Evolutionary conservation across 768 basidiomycete genomes (phyloP), one percentile per base, ranked within the genome.

Genomic region (Xerocomellus chrysenteron): DNA sequence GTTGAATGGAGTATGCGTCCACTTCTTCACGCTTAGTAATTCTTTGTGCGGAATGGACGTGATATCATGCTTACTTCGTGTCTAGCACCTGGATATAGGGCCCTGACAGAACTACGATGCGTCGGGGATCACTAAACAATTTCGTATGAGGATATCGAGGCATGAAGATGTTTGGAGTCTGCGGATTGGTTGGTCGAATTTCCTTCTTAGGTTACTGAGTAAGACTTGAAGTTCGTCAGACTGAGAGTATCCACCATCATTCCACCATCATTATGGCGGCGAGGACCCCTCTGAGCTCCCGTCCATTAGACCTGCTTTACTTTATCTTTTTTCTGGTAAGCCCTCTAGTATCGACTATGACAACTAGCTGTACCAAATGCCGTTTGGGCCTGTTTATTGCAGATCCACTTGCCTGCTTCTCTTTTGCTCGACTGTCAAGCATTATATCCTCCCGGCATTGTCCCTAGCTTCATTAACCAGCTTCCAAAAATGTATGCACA

Each of bases 391-490:
- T 35, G 5, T 45, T 19, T 24, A 28, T 17, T 43, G 47, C 58
- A 84, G 83, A 74, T 85, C 1, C 91, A 94, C 65, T 74, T 92
- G 35, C 81, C 85, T 0, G 82, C 86, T 4, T 84, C 90, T 5
- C 63, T 93, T 9, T 65, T 86, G 28, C 70, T 93, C 43, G 92
- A 94, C 71, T 68, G 86, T 13, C 91, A 93, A 70, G 73, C 81
- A 9, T 54, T 94, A 37, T 86, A 84, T 60, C 85, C 87, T 6
- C 55, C 76, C 3, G 62, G 70, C 17, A 60, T 83, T 8, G 70
- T 87, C 13, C 87, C 90, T 0, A 42, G 67, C 0, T 55, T 77
- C 40, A 60, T 90, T 32, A 72, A 75, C 21, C 62, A 65, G 12
- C 67, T 88, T 13, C 74, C 79, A 0, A 63, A 68, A 36, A 76